Percentiles rank a stretch among this genome's conserved stretches.
Conservation (phyloP, 106 monocot genomes). For the Iris macrosiphon region DNA sequence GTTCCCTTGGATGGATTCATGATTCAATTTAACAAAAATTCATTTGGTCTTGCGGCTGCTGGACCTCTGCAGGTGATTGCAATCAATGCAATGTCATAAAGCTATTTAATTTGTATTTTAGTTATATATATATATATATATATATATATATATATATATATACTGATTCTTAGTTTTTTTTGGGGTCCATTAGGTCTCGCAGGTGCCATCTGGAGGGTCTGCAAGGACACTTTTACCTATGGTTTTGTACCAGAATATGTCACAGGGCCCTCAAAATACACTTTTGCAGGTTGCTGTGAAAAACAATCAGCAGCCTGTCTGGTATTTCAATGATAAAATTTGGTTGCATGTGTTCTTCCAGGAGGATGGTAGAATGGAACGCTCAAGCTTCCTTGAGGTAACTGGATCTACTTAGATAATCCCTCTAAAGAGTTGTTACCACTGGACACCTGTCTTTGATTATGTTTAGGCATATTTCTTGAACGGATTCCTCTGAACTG, state of each 20-base stretch:
- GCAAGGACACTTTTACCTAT: conserved; percentile 69
- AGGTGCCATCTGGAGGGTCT: conserved; percentile 58
- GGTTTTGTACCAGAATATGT: conserved; percentile 71
- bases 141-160: too few relatives aligned
- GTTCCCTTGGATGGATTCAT: conserved; percentile 64
- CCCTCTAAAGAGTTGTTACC: too few relatives aligned
- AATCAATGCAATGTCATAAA: not conserved
- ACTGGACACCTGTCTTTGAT: too few relatives aligned
- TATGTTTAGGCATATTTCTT: too few relatives aligned
- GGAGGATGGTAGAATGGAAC: conserved; percentile 94
- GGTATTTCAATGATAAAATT: conserved; percentile 96
- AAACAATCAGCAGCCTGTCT: conserved; percentile 96
- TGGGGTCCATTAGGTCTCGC: conserved; percentile 35
- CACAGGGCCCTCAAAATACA: conserved; percentile 55
- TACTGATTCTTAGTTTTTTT: too few relatives aligned
- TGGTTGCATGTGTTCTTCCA: conserved; percentile 62
- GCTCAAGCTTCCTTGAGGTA: conserved; percentile 92
- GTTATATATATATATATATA: not conserved
- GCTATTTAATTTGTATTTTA: not conserved
- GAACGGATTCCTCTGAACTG: not conserved
- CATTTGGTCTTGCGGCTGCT: conserved; percentile 70
- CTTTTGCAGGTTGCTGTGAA: conserved; percentile 97
- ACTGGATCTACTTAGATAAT: not conserved
- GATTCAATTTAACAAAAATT: conserved; percentile 89
- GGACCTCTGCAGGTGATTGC: conserved; percentile 49